Evolutionary conservation across 2,329 filamentous ascomycete genomes (phyloP), one percentile per base, ranked within the genome.

Genomic region (Colletotrichum zoysiae): DNA sequence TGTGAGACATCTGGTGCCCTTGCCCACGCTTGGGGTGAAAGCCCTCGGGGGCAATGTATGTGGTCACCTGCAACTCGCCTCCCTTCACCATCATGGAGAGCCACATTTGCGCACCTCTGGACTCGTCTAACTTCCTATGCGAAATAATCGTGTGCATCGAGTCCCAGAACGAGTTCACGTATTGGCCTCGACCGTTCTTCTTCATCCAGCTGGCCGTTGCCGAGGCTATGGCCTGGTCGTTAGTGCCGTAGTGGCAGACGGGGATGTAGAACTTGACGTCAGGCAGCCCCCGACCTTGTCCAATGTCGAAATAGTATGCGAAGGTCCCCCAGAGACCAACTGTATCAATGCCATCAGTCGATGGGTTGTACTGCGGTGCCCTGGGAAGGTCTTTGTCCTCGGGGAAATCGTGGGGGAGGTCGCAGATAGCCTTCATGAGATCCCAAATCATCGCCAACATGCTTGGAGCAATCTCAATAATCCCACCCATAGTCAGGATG

Each of bases 251-350:
- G 42, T 69, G 66, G 11, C 66, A 69, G 0, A 69, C 66, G n/a
- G 66, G 66, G 11, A 69, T 69, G 33, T 69, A 69, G 2, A 65
- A 64, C 9, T 65, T 65, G n/a, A 69, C 23, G 33, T 65, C 66
- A 1, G 66, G 66, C 7, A 64, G 14, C 14, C 35, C 53, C 6
- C 6, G 51, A 26, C 59, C 20, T 7, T 42, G 51, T 3, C 60
- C 50, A 20, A 64, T 48, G 3, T 69, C 59, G 16, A 69, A 69
- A 42, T 69, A 69, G 42, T 69, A 69, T 3, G 35, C 59, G 16
- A 69, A 69, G 2, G 59, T 69, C 1, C 66, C 66, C 66, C 66
- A 64, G 11, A 69, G 59, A 9, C 66, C 66, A 1, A 51, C 59
- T 18, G 59, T 64, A 7, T 69, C 59, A 18, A 69, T 33, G 1